Percentiles rank a stretch among this genome's conserved stretches.
Evolutionary conservation across 2,329 filamentous ascomycete species (phyloP).

Genomic region (Cryphonectria naterciae): DNA sequence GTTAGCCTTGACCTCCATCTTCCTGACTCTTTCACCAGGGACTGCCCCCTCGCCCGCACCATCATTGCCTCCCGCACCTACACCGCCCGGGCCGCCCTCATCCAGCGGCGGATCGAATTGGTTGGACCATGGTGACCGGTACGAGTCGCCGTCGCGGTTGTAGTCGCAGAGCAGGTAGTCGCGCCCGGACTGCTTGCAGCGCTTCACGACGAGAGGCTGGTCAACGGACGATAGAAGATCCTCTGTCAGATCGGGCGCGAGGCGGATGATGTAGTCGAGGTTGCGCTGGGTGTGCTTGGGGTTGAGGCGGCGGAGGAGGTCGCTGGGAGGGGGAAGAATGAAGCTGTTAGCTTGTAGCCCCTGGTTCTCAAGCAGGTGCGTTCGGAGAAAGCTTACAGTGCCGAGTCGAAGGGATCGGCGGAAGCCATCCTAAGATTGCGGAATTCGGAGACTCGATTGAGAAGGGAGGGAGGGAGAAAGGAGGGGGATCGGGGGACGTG

Average conservation of each 20-base stretch:
- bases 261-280: slow-evolving; percentile 83
- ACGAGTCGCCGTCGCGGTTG: slow-evolving; percentile 97
- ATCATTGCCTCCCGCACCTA: slow-evolving; percentile 57
- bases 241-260: slow-evolving; percentile 91
- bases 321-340: slow-evolving; percentile 57
- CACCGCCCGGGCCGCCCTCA: slow-evolving; percentile 55
- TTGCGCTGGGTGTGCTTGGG: slow-evolving; percentile 89
- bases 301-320: slow-evolving; percentile 96
- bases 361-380: slow-evolving; percentile 19
- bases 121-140: slow-evolving; percentile 98
- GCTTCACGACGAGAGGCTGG: slow-evolving; percentile 84
- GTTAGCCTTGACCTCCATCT: slow-evolving; percentile 93
- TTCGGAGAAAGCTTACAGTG: slow-evolving; percentile 61
- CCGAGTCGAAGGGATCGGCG: slow-evolving; percentile 74
- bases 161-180: slow-evolving; percentile 99
- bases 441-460: neutral
- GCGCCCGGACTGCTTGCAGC: slow-evolving; percentile 85
- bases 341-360: slow-evolving; percentile 13
- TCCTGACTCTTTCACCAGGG: slow-evolving; percentile 86
- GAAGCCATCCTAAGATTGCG: slow-evolving; percentile 46
- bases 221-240: slow-evolving; percentile 98
- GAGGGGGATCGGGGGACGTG: neutral
- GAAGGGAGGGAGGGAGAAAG: too few relatives aligned
- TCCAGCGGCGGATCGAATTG: slow-evolving; percentile 92
- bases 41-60: slow-evolving; percentile 78